These are phyloP conservation scores for Berberis thunbergii DNA, from an alignment of 164 flowering plant species.

Conservation along the genomic window DNA sequence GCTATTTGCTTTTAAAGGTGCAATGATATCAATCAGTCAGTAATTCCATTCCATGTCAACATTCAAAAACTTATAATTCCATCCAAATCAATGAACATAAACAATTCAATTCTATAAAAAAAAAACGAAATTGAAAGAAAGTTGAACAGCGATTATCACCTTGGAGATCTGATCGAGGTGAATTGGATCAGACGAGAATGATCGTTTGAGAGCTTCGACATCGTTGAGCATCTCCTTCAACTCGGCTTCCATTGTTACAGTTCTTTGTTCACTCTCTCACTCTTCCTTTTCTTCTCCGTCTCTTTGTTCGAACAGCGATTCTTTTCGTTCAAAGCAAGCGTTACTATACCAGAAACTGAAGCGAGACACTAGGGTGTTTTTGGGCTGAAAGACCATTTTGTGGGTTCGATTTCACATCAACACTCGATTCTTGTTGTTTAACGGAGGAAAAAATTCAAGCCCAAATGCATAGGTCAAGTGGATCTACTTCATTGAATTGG, in stretches of 20 bases:
- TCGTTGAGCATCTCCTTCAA: slow-evolving; percentile 45
- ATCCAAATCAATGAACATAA: neutral
- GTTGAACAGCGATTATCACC: slow-evolving; percentile 16
- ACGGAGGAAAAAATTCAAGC: too few species aligned
- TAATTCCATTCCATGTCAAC: too few species aligned
- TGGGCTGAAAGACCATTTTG: too few species aligned
- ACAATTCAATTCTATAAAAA: neutral
- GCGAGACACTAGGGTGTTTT: too few species aligned
- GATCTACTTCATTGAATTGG: too few species aligned
- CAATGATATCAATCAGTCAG: too few species aligned
- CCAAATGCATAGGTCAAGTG: too few species aligned
- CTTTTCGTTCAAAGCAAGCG: too few species aligned
- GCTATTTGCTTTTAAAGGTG: too few species aligned
- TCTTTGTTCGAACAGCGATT: neutral
- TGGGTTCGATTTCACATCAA: too few species aligned
- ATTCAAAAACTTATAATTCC: neutral
- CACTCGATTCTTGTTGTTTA: too few species aligned
- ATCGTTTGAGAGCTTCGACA: slow-evolving; percentile 40
- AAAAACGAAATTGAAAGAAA: neutral
- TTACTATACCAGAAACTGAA: too few species aligned
- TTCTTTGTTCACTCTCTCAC: slow-evolving; percentile 7
- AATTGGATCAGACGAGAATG: slow-evolving; percentile 34
- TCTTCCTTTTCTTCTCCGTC: slow-evolving; percentile 4
- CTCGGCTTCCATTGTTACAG: slow-evolving; percentile 62
- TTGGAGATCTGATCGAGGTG: slow-evolving; percentile 34